phyloP scores from a whole-genome alignment of 1,284 basidiomycete species.

The Inonotus obliquus region DNA sequence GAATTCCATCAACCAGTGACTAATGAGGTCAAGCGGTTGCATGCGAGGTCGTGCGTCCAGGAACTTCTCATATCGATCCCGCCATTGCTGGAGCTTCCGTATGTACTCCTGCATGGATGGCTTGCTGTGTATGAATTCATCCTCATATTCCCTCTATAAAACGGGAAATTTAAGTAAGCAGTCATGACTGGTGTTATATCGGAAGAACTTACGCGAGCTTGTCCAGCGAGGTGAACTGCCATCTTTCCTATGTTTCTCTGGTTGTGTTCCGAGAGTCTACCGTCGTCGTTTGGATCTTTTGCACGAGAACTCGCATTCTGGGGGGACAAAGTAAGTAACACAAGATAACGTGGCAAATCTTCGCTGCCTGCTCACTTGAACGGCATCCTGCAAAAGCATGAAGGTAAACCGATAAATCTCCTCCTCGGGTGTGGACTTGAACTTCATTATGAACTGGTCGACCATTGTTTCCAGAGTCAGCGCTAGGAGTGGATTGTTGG shows the following conservation, averaged over 20 bases:
- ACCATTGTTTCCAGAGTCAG: slow-evolving; percentile 97
- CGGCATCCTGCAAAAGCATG: slow-evolving; percentile 73
- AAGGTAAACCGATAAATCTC: slow-evolving; percentile 92
- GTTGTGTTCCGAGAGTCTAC: slow-evolving; percentile 57
- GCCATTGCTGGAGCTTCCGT: slow-evolving; percentile 85
- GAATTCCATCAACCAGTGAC: slow-evolving; percentile 96
- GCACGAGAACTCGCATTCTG: slow-evolving; percentile 73
- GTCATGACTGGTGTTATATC: neutral
- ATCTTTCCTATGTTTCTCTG: slow-evolving; percentile 68
- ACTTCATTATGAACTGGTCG: slow-evolving; percentile 89
- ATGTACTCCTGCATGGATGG: slow-evolving; percentile 88
- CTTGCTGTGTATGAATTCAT: slow-evolving; percentile 85
- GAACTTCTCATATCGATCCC: slow-evolving; percentile 85
- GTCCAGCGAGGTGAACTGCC: slow-evolving; percentile 61
- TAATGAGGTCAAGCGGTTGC: slow-evolving; percentile 86
- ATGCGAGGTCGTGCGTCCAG: slow-evolving; percentile 81
- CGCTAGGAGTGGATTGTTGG: slow-evolving; percentile 92
- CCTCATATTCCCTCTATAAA: slow-evolving; percentile 80
- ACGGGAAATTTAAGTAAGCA: slow-evolving; percentile 10
- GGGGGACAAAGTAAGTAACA: neutral
- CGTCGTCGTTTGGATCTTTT: slow-evolving; percentile 71
- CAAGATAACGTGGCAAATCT: slow-evolving; percentile 20
- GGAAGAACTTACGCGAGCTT: slow-evolving; percentile 50
- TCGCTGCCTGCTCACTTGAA: slow-evolving; percentile 43
- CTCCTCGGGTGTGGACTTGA: slow-evolving; percentile 91